Base-by-base conservation (phyloP, 2,329 filamentous ascomycete genomes). In the Tolypocladium album region DNA sequence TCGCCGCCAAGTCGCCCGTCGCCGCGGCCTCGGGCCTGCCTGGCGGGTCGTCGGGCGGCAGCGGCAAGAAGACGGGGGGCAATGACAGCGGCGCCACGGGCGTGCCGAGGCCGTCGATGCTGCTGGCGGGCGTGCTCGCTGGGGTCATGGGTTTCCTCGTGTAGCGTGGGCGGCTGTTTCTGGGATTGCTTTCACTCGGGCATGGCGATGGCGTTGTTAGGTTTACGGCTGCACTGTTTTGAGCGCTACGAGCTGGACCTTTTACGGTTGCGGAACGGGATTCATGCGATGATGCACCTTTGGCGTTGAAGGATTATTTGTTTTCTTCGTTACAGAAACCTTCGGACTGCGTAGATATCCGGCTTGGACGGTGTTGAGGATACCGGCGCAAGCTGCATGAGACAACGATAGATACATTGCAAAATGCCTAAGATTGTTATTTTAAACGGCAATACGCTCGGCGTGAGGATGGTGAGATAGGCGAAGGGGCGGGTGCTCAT, bases 1-100 rank as follows among this genome's bases (percentile, higher is more conserved):
- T 76, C 0, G 69, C 69, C 15, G 82, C 83, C 1, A 62, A 70
- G 3, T 78, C 80, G 55, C 71, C 82, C 0, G 79, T 81, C 1
- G 66, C 73, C 3, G 83, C 83, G 0, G 80, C 77, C 4, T 74
- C 71, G n/a, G 78, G 78, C 1, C 61, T 81, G 8, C 64, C 67
- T 3, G 39, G 34, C 24, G 36, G 3, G 5, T 2, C n/a, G 22
- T 31, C 39, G 52, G 7, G 9, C 17, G 6, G 27, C 55, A 45
- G 27, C 12, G 31, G 40, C 13, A 55, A 38, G 7, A 12, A 20
- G 22, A 40, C 42, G 17, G n/a, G 55, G 27, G 11, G 58, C 53
- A 4, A 58, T 34, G 56, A 62, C 43, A 64, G 59, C 12, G 27
- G 63, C 55, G 13, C 63, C 64, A 34, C 53, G 27, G 27, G 34